Evolutionary conservation across 2,329 filamentous ascomycete genomes (phyloP), one percentile per base, ranked within the genome.

Genomic region (Bimuria novae-zelandiae): DNA sequence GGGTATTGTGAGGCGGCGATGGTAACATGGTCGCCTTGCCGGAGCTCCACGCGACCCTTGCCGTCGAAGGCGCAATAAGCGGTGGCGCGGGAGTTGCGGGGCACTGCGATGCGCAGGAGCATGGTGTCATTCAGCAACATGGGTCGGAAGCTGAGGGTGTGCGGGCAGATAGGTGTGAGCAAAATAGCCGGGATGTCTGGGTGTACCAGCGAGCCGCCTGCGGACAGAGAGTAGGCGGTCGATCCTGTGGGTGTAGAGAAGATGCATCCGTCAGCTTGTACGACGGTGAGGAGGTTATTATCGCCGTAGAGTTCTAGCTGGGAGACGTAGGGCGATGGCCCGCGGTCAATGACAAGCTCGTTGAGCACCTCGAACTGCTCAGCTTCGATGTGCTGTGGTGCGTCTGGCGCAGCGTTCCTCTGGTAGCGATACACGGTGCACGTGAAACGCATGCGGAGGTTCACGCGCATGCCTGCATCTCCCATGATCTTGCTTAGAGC

Each of bases 291-390:
- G 37, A 97, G 87, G 74, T 96, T 91, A 69, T 96, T 89, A 70
- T 99, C 94, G 58, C 92, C 94, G 72, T 96, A 97, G 10, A 99
- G 82, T 77, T 99, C 94, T 33, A 99, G 82, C 76, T 96, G 96
- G 37, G 93, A 97, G 54, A 99, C 93, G 71, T 97, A 99, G 17
- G 93, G 92, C 14, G 90, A 96, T 67, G 94, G 94, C 59, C 94
- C 94, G 55, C 94, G 90, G 77, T 99, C 94, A 65, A 99, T 97
- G 74, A 99, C 93, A 46, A 99, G 86, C 77, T 99, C 94, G 76
- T 99, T 99, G 60, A 99, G 85, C 17, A 99, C 93, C 77, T 99
- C 94, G 60, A 97, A 97, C 67, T 96, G 92, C 77, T 97, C 93
- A 39, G 89, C 90, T 74, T 97, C 92, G 63, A 94, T 88, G 61